These are phyloP conservation scores for Aspergillus haitiensis DNA, from an alignment of 495 filamentous ascomycete genomes.

Conservation along the genomic window DNA sequence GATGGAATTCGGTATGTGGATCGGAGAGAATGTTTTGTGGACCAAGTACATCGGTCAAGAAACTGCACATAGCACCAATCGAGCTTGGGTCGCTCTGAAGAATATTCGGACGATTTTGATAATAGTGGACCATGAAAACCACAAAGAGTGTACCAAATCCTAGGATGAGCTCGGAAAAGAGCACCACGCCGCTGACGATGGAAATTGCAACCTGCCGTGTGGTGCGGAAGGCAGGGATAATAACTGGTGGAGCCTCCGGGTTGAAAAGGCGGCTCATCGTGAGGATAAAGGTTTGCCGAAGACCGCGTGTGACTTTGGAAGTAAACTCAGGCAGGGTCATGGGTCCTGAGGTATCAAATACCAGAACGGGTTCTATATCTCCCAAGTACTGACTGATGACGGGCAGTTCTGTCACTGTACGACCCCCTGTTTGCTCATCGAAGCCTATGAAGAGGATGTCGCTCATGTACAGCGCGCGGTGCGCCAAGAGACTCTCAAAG, in stretches of 20 bases:
- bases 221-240: conserved; percentile 26
- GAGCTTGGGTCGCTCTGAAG: conserved; percentile 43
- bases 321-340: conserved; percentile 38
- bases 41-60: conserved; percentile 39
- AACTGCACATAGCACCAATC: conserved; percentile 46
- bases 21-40: conserved; percentile 35
- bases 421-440: conserved; percentile 33
- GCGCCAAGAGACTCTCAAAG: conserved; percentile 37
- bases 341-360: conserved; percentile 35
- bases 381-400: conserved; percentile 40
- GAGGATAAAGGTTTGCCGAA: conserved; percentile 39
- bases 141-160: conserved; percentile 27
- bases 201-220: conserved; percentile 37
- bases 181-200: conserved; percentile 35
- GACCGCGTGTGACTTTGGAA: conserved; percentile 33
- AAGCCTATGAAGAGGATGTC: conserved; percentile 39
- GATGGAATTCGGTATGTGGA: conserved; percentile 36
- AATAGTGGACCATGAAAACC: conserved; percentile 33
- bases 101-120: conserved; percentile 36
- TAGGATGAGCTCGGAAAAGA: conserved; percentile 38
- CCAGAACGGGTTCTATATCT: conserved; percentile 36
- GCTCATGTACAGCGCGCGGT: conserved; percentile 42
- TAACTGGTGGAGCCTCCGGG: conserved; percentile 29
- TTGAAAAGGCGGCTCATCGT: conserved; percentile 42
- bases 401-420: conserved; percentile 37